phyloP scores from a whole-genome alignment of 768 basidiomycete species.

The Lanmaoa rubissima region DNA sequence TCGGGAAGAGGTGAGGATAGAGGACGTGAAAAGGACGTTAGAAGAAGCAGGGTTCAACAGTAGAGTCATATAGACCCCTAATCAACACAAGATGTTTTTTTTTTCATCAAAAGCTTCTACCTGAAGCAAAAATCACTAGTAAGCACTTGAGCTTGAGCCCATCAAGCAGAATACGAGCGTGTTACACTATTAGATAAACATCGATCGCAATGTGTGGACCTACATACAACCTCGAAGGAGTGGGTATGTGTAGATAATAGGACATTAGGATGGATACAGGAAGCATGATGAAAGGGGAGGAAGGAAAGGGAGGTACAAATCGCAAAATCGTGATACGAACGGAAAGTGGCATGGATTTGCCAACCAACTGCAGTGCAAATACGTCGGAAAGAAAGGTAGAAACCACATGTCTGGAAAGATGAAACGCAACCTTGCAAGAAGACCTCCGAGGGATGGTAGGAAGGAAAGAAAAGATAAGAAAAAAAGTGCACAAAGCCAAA shows the following conservation, averaged over 20 bases:
- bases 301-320: constrained; percentile 3
- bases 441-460: constrained; percentile 5
- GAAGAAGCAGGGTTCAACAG: constrained; percentile 48
- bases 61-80: constrained; percentile 26
- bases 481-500: constrained; percentile 6
- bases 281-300: constrained; percentile 21
- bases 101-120: too few species aligned
- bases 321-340: constrained; percentile 5
- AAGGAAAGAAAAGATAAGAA: constrained; percentile 3
- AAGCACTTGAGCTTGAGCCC: neutral
- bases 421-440: constrained; percentile 5
- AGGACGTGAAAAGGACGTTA: constrained; percentile 70
- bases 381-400: neutral
- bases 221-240: constrained; percentile 33
- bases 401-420: neutral
- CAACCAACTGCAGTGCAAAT: neutral
- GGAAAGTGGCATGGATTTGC: constrained; percentile 5
- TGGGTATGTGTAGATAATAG: constrained; percentile 35
- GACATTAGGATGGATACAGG: constrained; percentile 33
- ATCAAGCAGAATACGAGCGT: constrained; percentile 13
- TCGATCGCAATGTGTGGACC: constrained; percentile 28
- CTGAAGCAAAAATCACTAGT: too few species aligned
- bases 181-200: constrained; percentile 34
- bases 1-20: constrained; percentile 79
- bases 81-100: neutral